Evolutionary conservation across 768 basidiomycete species (phyloP), one percentile per base, ranked within the genome.

Genomic region (Leccinellum luteum): DNA sequence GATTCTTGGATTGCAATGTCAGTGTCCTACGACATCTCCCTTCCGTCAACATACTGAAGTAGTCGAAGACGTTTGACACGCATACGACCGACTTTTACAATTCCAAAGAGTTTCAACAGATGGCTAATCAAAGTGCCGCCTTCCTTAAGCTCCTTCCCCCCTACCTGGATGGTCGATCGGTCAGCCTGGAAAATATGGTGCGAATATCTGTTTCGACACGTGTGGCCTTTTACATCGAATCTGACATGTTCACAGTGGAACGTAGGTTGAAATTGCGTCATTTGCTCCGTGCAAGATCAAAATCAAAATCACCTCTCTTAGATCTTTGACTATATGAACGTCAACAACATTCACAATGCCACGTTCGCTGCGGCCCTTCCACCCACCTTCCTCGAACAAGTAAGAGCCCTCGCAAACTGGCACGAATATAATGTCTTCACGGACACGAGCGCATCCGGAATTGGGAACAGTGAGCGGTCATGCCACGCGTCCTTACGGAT

Each of bases 291-390:
- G 15, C 38, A 23, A 48, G 32, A 38, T 41, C 45, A 45, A n/a
- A n/a, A n/a, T n/a, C 25, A 4, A 2, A 25, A 28, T 31, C 3
- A 47, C 13, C 43, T 53, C 14, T 5, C 6, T 23, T 47, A 87
- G 85, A 79, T 89, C 51, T 89, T 73, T 66, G 86, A 89, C 63
- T 90, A 81, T 61, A 84, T 90, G 78, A 89, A 89, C 65, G 86
- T 90, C 51, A 78, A 87, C 62, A 78, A 64, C 47, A 85, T 87
- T 51, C 87, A 92, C 70, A 85, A 89, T 57, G 74, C 74, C 28
- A 77, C 75, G 0, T 91, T 88, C 59, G 65, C 74, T 8, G 53
- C 72, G 0, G 58, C 56, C 0, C 75, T 89, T 3, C 84, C 86
- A 9, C 32, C 71, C 1, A 76, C 75, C 0, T 81, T 75, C 62